Evolutionary conservation across 208 protist genomes (phyloP).

Genomic region (Wallacemonas collosoma): DNA sequence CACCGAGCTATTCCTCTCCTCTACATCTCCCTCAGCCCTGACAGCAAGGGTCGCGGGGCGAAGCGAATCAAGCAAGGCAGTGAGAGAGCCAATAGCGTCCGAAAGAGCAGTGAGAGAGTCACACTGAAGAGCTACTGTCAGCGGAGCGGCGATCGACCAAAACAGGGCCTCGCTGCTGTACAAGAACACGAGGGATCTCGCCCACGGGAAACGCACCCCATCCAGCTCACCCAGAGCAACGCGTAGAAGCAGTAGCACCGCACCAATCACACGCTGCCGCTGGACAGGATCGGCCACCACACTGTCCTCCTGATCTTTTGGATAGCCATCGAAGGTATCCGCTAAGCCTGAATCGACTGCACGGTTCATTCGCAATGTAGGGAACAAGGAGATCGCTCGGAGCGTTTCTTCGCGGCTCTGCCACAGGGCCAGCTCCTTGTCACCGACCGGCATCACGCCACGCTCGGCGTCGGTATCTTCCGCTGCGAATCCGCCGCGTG

Average conservation of each 20-base stretch:
- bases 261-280: not conserved
- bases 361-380: not conserved
- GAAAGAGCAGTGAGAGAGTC: not conserved
- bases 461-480: constrained; percentile 9
- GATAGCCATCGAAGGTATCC: too few species aligned
- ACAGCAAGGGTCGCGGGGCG: not conserved
- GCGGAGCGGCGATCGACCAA: not conserved
- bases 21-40: not conserved
- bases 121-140: constrained; percentile 5
- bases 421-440: constrained; percentile 7
- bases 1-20: too few species aligned
- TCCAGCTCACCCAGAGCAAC: not conserved
- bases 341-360: too few species aligned
- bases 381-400: not conserved
- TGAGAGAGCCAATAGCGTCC: not conserved
- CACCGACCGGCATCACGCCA: not conserved
- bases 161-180: constrained; percentile 2
- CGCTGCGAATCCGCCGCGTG: not conserved
- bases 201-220: too few species aligned
- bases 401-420: constrained; percentile 7
- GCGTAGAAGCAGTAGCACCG: not conserved
- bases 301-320: not conserved
- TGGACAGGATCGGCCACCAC: not conserved
- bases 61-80: not conserved
- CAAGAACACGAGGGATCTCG: not conserved